Evolutionary conservation across 1,139 yeast genomes (phyloP).

Genomic region (Debaryomyces udenii): DNA sequence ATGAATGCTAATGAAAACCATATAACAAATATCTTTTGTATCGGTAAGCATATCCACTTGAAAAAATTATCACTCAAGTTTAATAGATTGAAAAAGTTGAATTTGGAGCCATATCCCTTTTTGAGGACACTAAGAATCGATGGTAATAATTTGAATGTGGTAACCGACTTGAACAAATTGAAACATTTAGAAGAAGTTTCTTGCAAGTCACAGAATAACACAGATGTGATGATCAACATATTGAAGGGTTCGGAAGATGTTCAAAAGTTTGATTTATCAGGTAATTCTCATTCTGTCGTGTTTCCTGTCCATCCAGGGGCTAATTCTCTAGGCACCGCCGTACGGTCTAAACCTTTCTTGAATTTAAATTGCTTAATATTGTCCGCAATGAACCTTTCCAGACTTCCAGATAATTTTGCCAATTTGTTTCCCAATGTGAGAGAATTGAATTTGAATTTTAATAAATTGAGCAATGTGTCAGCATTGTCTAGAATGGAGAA

Average conservation of each 20-base stretch:
- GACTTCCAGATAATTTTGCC: constrained; percentile 40
- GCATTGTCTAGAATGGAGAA: constrained; percentile 33
- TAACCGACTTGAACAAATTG: constrained; percentile 32
- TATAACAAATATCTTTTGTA: constrained; percentile 28
- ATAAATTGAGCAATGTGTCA: constrained; percentile 35
- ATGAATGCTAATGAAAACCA: constrained; percentile 50
- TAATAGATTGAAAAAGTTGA: constrained; percentile 38
- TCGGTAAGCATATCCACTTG: constrained; percentile 30
- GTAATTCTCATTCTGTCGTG: constrained; percentile 25
- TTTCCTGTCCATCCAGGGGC: constrained; percentile 5
- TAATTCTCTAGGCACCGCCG: neutral
- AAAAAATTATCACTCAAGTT: constrained; percentile 48
- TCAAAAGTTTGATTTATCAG: constrained; percentile 41
- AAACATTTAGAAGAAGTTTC: constrained; percentile 47
- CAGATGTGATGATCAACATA: constrained; percentile 23
- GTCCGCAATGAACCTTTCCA: constrained; percentile 46
- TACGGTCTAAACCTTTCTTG: constrained; percentile 27
- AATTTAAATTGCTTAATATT: constrained; percentile 44
- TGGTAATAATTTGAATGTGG: constrained; percentile 37
- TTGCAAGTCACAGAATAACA: constrained; percentile 37
- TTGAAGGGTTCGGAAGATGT: constrained; percentile 25
- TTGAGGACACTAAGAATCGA: constrained; percentile 52
- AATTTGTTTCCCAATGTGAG: constrained; percentile 48
- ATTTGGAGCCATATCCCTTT: constrained; percentile 36
- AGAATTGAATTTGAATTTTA: constrained; percentile 55